A percentile compares a stretch with the other conserved stretches of the same genome.
phyloP scores from a whole-genome alignment of 352 stramenopile species.

The Phytopythium boreale region DNA sequence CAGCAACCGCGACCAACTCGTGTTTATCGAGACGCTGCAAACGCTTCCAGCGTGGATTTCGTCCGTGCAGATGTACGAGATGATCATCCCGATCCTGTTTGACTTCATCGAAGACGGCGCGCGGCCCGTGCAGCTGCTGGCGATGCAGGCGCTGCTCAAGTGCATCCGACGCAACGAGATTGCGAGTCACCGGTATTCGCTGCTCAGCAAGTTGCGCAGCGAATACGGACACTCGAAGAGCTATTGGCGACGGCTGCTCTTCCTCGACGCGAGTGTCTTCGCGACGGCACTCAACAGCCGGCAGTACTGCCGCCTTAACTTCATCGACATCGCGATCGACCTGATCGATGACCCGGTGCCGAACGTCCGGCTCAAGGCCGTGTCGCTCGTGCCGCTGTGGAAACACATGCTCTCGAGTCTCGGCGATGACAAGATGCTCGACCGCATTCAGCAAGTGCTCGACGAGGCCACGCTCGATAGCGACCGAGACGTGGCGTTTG shows the following conservation, averaged over 20 bases:
- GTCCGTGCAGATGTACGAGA: constrained; percentile 64
- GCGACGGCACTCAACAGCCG: constrained; percentile 64
- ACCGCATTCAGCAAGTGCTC: constrained; percentile 67
- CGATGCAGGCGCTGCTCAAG: constrained; percentile 59
- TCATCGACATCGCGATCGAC: constrained; percentile 72
- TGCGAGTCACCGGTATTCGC: constrained; percentile 60
- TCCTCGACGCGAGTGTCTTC: constrained; percentile 64
- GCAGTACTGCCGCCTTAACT: constrained; percentile 74
- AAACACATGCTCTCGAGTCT: constrained; percentile 50
- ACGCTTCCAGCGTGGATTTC: constrained; percentile 59
- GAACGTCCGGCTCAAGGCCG: constrained; percentile 75
- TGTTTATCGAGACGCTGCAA: constrained; percentile 60
- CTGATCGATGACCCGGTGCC: constrained; percentile 69
- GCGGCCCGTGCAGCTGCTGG: constrained; percentile 66
- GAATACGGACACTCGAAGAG: constrained; percentile 74
- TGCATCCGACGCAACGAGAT: constrained; percentile 71
- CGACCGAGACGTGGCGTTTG: constrained; percentile 63
- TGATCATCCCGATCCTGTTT: constrained; percentile 74
- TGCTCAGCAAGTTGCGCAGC: constrained; percentile 61
- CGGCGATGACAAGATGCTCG: constrained; percentile 67
- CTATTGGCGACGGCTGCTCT: constrained; percentile 76
- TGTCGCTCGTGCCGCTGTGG: constrained; percentile 61
- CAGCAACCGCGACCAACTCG: constrained; percentile 65
- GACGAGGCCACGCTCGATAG: constrained; percentile 56
- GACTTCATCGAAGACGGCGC: constrained; percentile 75